A percentile compares a stretch with the other conserved stretches of the same genome.
phyloP scores from a whole-genome alignment of 2,329 filamentous ascomycete genomes.

The Colletotrichum australisinense region DNA sequence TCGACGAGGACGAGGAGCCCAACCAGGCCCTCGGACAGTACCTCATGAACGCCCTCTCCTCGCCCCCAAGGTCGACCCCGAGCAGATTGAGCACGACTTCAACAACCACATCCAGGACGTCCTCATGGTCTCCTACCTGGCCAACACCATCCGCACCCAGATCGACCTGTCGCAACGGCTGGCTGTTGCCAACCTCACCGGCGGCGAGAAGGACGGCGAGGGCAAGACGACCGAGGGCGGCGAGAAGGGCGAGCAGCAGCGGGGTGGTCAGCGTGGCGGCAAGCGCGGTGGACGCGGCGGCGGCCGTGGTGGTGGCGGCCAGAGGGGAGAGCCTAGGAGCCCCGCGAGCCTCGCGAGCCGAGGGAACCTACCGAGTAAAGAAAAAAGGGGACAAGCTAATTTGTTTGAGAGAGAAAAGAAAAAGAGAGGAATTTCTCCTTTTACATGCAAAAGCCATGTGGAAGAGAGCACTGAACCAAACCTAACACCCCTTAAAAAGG shows the following conservation, averaged over 20 bases:
- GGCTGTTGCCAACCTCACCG: constrained; percentile 77
- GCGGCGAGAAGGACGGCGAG: constrained; percentile 61
- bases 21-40: constrained; percentile 94
- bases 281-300: constrained; percentile 65
- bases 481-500: neutral
- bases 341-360: constrained; percentile 56
- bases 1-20: constrained; percentile 92
- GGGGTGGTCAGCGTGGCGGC: constrained; percentile 51
- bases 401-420: constrained; percentile 11
- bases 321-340: constrained; percentile 53
- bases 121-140: constrained; percentile 96
- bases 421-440: neutral
- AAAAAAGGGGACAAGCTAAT: constrained; percentile 24
- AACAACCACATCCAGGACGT: constrained; percentile 99
- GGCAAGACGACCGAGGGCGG: constrained; percentile 56
- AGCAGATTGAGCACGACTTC: constrained; percentile 96
- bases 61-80: constrained; percentile 91
- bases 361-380: constrained; percentile 51
- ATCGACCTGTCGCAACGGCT: constrained; percentile 97
- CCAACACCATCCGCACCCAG: constrained; percentile 98
- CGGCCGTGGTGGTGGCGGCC: constrained; percentile 62
- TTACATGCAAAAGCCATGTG: neutral
- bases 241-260: constrained; percentile 58
- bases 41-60: constrained; percentile 94
- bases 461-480: neutral